A percentile compares a stretch with the other conserved stretches of the same genome.
These are phyloP conservation scores for Solanum appendiculatum DNA, from an alignment of 257 asterid genomes.

Conservation along the genomic window DNA sequence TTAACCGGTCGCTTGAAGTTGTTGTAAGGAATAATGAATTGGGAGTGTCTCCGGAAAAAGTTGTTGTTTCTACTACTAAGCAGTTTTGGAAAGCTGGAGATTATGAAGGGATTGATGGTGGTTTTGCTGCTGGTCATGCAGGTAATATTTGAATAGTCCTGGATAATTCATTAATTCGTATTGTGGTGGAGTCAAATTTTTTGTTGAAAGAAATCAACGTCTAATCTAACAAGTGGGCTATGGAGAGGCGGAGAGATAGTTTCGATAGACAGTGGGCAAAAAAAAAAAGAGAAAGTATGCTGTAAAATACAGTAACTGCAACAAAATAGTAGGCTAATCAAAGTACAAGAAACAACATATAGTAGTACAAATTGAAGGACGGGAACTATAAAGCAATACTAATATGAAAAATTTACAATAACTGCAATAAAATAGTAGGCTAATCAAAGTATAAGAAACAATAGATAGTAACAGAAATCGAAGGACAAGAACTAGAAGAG, in stretches of 20 bases:
- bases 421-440: neutral
- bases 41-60: neutral
- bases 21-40: neutral
- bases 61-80: slow-evolving; percentile 8
- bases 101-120: slow-evolving; percentile 26
- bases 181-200: neutral
- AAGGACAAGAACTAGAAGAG: neutral
- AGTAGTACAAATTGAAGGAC: neutral
- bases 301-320: neutral
- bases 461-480: too few species aligned
- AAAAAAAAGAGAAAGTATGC: too few species aligned
- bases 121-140: slow-evolving; percentile 7
- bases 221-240: neutral
- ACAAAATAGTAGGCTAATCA: too few species aligned
- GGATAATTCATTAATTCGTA: neutral
- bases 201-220: neutral
- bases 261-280: too few species aligned
- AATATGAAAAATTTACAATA: neutral
- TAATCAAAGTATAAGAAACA: too few species aligned
- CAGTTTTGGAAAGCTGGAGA: slow-evolving; percentile 89
- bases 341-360: neutral
- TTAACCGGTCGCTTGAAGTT: neutral
- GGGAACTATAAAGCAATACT: neutral
- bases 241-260: neutral
- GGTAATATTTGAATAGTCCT: neutral